Conservation (phyloP, 441 rosid genomes). For the Euphorbia celastroides region DNA sequence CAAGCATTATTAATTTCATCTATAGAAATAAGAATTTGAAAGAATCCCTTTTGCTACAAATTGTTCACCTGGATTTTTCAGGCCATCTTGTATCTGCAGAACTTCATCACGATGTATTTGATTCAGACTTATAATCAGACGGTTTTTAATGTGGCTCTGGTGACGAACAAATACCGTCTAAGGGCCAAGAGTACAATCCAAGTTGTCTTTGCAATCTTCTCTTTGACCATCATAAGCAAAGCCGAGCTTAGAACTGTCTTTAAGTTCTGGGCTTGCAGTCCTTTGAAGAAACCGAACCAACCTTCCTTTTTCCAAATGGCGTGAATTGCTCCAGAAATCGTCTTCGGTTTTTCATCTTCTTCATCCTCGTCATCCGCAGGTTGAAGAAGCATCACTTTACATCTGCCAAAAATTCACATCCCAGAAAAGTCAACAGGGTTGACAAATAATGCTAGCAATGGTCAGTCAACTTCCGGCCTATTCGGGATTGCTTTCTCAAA, state of each 20-base stretch:
- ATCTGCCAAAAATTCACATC: conserved; percentile 36
- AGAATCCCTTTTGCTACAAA: background rate
- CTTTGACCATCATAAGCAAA: conserved; percentile 82
- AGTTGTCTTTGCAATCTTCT: conserved; percentile 71
- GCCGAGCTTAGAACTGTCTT: conserved; percentile 88
- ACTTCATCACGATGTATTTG: too few relatives aligned
- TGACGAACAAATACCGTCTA: conserved; percentile 32
- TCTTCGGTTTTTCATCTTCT: conserved; percentile 32
- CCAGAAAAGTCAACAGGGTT: background rate
- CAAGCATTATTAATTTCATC: background rate
- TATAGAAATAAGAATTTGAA: background rate
- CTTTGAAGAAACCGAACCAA: conserved; percentile 72
- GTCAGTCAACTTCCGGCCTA: background rate
- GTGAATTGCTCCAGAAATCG: conserved; percentile 41
- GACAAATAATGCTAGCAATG: background rate
- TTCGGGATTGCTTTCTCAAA: too few relatives aligned
- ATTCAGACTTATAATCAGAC: conserved; percentile 12
- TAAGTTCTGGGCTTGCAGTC: conserved; percentile 74
- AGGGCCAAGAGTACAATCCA: conserved; percentile 75
- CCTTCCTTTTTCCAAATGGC: conserved; percentile 87
- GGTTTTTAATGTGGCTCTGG: conserved; percentile 31
- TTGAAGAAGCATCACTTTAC: conserved; percentile 84
- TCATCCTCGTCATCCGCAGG: conserved; percentile 50
- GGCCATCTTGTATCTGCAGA: background rate
- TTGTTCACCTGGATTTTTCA: conserved; percentile 7